Percentiles rank a stretch among this genome's conserved stretches.
These are phyloP conservation scores for Metroxylon sagu DNA, from an alignment of 176 grass and related monocot genomes.

Conservation along the genomic window DNA sequence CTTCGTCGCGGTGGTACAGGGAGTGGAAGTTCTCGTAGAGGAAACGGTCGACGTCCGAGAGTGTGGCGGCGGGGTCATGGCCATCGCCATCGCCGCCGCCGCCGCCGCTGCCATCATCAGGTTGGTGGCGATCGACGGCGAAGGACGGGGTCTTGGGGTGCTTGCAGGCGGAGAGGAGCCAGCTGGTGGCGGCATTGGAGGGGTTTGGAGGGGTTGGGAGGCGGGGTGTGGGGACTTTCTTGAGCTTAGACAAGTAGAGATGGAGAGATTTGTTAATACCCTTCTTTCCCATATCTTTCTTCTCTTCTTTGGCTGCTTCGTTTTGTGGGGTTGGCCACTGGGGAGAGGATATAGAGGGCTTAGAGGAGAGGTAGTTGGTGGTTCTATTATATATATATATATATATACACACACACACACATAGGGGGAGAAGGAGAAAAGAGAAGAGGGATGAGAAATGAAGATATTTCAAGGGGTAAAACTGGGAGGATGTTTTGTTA, in stretches of 20 bases:
- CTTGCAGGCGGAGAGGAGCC: constrained; percentile 60
- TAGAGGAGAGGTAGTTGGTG: no score
- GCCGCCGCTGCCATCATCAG: neutral
- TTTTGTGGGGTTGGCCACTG: neutral
- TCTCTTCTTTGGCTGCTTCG: neutral
- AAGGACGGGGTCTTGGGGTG: constrained; percentile 45
- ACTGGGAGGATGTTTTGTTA: no score
- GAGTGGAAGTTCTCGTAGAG: constrained; percentile 67
- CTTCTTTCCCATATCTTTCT: constrained; percentile 9
- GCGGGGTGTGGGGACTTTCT: constrained; percentile 35
- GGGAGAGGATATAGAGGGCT: no score
- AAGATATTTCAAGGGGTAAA: no score
- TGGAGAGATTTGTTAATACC: constrained; percentile 45
- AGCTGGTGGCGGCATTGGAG: constrained; percentile 28
- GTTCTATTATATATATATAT: no score
- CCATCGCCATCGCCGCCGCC: neutral
- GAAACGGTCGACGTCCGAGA: constrained; percentile 76
- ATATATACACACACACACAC: no score
- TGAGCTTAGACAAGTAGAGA: constrained; percentile 45
- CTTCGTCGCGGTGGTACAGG: constrained; percentile 38
- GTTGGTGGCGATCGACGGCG: constrained; percentile 13
- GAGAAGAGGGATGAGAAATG: no score
- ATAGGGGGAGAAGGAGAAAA: no score
- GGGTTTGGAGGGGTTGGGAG: constrained; percentile 18
- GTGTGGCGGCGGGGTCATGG: constrained; percentile 39